phyloP scores from a whole-genome alignment of 257 asterid genomes.

The Penstemon barbatus region DNA sequence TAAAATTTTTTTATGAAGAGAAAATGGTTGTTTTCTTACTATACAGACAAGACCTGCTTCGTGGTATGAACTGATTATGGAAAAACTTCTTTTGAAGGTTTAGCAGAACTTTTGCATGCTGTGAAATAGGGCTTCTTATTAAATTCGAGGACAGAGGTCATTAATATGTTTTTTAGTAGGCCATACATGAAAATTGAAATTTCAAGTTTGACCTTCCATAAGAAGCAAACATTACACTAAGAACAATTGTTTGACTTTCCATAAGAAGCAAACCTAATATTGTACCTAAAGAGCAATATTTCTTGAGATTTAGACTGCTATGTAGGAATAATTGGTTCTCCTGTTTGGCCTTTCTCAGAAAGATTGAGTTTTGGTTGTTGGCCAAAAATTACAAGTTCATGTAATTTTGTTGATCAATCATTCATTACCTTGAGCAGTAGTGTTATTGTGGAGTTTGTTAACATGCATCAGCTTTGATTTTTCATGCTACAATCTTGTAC shows the following conservation, averaged over 20 bases:
- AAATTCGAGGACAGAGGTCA: background rate
- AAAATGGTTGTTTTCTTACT: background rate
- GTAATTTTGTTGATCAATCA: background rate
- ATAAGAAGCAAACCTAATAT: background rate
- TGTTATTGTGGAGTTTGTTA: background rate
- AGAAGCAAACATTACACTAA: background rate
- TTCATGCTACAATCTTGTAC: background rate
- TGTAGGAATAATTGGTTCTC: background rate
- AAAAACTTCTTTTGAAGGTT: background rate
- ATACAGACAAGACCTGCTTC: background rate
- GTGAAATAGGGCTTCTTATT: background rate
- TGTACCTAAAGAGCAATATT: background rate
- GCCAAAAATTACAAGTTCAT: background rate
- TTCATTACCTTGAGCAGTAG: background rate
- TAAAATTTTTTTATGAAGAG: background rate
- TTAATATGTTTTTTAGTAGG: conserved; percentile 1
- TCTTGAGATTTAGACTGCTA: conserved; percentile 2
- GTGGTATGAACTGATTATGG: background rate
- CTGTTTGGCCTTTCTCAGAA: background rate
- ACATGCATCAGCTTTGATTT: background rate
- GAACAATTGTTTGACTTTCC: conserved; percentile 4
- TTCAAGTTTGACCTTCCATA: background rate
- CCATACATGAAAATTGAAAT: background rate
- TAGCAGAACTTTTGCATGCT: background rate
- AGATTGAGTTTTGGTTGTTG: background rate